Base-by-base conservation (phyloP, 805 yeast genomes). In the Candida nonsorbophila region DNA sequence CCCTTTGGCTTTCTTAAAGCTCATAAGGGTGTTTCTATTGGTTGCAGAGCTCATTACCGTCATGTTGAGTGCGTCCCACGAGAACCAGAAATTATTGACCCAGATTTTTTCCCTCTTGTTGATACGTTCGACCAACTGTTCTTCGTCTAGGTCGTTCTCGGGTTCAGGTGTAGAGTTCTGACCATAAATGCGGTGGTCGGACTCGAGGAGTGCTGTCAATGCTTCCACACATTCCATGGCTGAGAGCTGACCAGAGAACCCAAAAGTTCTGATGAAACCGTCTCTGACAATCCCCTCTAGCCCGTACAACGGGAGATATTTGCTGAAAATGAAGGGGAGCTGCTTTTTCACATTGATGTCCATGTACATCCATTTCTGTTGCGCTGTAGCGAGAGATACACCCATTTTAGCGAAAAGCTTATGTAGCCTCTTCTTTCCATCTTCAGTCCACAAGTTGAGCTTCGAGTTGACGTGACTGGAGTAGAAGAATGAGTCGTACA, bases 401-500 rank as follows among this genome's bases (percentile, higher is more conserved):
- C 98, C 98, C 96, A 94, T 92, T 44, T 83, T 75, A 2, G 98
- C 98, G 60, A 92, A 85, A 74, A 92, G 70, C 44, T 87, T 86
- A 50, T 88, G 94, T 28, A 92, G 62, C 40, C 78, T 73, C 49
- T 84, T 86, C 41, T 80, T 73, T 5, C 99, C 98, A 34, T 83
- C 88, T 47, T 85, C 95, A 18, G 88, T 81, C 92, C 96, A 92
- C 21, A 92, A 61, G 33, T 77, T 77, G 33, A 92, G 61, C 50
- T 87, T 84, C 8, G 97, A 83, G 46, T 88, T 85, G 19, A 90
- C 87, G 47, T 80, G 90, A 36, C 86, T 79, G n/a, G 95, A 85
- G 51, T 88, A 92, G 47, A 77, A 74, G 55, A 94, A 86, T 37
- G 95, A 72, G 41, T 90, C 94, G 57, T 92, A 90, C 11, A 92